Percentiles rank a stretch among this genome's conserved stretches.
Conservation (phyloP, 2,329 filamentous ascomycete genomes). For the Penicillium sp. region DNA sequence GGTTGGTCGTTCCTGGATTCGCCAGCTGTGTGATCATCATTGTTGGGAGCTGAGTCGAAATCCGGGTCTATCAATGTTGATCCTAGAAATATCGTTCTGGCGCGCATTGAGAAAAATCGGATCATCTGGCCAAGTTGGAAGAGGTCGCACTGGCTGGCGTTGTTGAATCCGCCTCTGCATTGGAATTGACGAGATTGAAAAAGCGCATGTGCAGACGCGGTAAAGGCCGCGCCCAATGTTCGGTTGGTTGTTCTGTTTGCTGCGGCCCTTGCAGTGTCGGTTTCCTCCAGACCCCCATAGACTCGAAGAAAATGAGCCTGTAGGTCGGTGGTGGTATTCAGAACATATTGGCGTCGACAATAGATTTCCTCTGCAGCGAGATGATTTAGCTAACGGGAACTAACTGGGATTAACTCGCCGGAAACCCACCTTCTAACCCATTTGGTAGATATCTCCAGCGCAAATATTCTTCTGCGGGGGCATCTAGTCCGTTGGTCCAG, state of each 20-base stretch:
- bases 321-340: slow-evolving; percentile 44
- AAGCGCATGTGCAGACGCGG: slow-evolving; percentile 12
- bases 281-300: slow-evolving; percentile 40
- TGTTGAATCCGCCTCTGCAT: slow-evolving; percentile 43
- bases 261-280: slow-evolving; percentile 16
- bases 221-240: slow-evolving; percentile 13
- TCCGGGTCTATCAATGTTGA: slow-evolving; percentile 40
- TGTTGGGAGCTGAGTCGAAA: slow-evolving; percentile 20
- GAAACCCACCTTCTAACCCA: slow-evolving; percentile 40
- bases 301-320: slow-evolving; percentile 43
- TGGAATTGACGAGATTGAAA: slow-evolving; percentile 32
- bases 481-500: slow-evolving; percentile 35
- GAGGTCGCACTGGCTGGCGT: slow-evolving; percentile 44
- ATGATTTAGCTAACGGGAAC: slow-evolving; percentile 2
- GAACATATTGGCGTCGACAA: slow-evolving; percentile 40
- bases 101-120: slow-evolving; percentile 42
- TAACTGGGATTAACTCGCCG: neutral
- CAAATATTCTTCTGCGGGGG: slow-evolving; percentile 19
- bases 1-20: slow-evolving; percentile 7
- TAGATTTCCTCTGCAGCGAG: slow-evolving; percentile 41
- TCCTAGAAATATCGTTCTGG: slow-evolving; percentile 43
- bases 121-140: slow-evolving; percentile 47
- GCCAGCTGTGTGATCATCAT: slow-evolving; percentile 10
- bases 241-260: slow-evolving; percentile 7
- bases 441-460: slow-evolving; percentile 40